Evolutionary conservation across 768 basidiomycete species (phyloP).

Genomic region (Termitomyces sp.): DNA sequence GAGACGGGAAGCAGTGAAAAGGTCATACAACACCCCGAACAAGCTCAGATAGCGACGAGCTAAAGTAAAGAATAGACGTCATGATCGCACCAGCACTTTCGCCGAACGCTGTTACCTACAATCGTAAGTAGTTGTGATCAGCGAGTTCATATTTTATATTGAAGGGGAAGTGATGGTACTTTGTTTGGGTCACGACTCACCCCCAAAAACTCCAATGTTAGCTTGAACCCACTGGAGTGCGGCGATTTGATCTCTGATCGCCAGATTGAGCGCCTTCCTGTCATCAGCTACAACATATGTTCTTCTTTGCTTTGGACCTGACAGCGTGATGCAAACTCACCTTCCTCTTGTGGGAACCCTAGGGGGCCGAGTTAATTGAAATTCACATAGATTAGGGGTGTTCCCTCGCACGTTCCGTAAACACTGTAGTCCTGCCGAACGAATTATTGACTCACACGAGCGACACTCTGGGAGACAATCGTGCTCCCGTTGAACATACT

Average conservation of each 20-base stretch:
- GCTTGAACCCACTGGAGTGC: slow-evolving; percentile 50
- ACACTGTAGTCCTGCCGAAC: too few relatives aligned
- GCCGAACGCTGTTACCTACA: slow-evolving; percentile 45
- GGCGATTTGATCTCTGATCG: slow-evolving; percentile 36
- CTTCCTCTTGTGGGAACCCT: slow-evolving; percentile 43
- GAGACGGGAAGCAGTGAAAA: neutral
- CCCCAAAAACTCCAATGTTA: slow-evolving; percentile 56
- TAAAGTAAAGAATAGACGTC: slow-evolving; percentile 1
- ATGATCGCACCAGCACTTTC: slow-evolving; percentile 1
- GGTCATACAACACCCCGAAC: slow-evolving; percentile 31
- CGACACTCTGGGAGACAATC: neutral
- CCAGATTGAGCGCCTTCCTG: slow-evolving; percentile 36
- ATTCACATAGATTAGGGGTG: slow-evolving; percentile 46
- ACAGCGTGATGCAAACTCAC: slow-evolving; percentile 7
- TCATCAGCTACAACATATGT: slow-evolving; percentile 23
- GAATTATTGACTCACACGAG: neutral
- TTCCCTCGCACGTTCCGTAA: slow-evolving; percentile 21
- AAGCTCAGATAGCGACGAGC: neutral
- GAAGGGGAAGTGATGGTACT: slow-evolving; percentile 20
- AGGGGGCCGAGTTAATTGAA: slow-evolving; percentile 51
- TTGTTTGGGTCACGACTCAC: slow-evolving; percentile 49
- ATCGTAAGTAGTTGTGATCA: slow-evolving; percentile 26
- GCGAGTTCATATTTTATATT: neutral
- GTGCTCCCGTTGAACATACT: slow-evolving; percentile 24
- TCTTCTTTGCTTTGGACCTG: slow-evolving; percentile 21